Base-by-base conservation (phyloP, 148 eudicot species). In the Camellia sinensis region DNA sequence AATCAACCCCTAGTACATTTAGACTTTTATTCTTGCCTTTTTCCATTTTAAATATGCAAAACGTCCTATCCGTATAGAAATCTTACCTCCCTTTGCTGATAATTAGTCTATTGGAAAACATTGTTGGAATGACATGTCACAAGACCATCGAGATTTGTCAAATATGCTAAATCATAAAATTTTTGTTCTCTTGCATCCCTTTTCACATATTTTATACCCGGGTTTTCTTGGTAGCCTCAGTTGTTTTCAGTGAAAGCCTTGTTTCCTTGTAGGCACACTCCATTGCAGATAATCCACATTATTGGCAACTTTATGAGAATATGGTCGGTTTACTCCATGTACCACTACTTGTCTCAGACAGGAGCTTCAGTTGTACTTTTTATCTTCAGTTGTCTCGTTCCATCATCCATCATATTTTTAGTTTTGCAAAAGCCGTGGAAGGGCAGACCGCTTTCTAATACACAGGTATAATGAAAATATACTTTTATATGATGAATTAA, bases 301-400 rank as follows among this genome's bases (percentile, higher is more conserved):
- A 69, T 84, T 71, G 98, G 97, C 73, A 92, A 90, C 87, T 90
- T 96, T 77, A 70, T 96, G 95, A 88, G 99, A 71, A 93, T 96
- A 89, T 96, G 99, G 99, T 96, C 99, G 14, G 82, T 96, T 56
- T 96, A 96, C 85, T 93, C 98, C 82, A 91, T 93, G 95, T 92
- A 92, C 86, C 80, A 80, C 70, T 93, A 92, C 86, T 84, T 93
- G 86, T 87, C 93, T 40, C 90, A 89, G 80, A 86, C 97, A 22
- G 99, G 96, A 83, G 90, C 98, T 79, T 96, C 98, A 46, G 98
- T 86, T 83, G 91, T 90, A 41, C 88, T 96, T 68, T 96, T 93
- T 80, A 93, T 91, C 80, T 96, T 96, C 84, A 83, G 91, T 86
- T 96, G 99, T 80, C 82, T 96, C 22, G 89, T 93, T 78, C 97